Evolutionary conservation across 352 stramenopile species (phyloP), one percentile per base, ranked within the genome.

Genomic region (Phytophthora vignae): DNA sequence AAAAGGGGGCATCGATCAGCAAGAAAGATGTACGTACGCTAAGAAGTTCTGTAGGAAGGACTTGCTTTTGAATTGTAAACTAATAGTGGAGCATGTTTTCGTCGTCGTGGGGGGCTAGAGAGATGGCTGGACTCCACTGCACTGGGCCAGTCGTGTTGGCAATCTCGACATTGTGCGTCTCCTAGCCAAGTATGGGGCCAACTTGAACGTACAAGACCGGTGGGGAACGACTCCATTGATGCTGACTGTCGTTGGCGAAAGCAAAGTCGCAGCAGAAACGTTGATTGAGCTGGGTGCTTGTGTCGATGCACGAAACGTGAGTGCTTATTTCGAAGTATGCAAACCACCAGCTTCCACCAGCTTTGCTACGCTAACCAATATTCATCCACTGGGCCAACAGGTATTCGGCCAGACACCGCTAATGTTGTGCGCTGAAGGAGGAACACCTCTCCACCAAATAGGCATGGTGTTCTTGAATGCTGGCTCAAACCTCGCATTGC

Each of bases 211-310:
- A 2, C 78, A 91, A 75, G 88, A 95, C 36, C 78, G 79, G 15
- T 94, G 87, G 87, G 82, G 87, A 14, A 94, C 85, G 3, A 94
- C 87, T 12, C 86, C 88, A 7, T 76, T 95, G 31, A 95, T 95
- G 85, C 55, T 95, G 61, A 91, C 85, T 1, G 85, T 94, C 9
- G 74, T 93, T 5, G 88, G 88, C 17, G 86, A 93, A 55, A 93
- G 75, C 50, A 85, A 85, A 55, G 55, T 64, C 10, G 86, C 83
- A 52, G 81, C 83, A 7, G 67, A 81, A 56, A 90, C 76, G 14
- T 68, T 95, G 14, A 90, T 95, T n/a, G 86, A 93, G 60, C 67
- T 95, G 2, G 87, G 85, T 8, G 88, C 88, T 15, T 81, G 85
- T 19, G 73, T 94, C 21, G 86, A 95, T 56, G 77, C 77, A 9